These are phyloP conservation scores for Areca catechu DNA, from an alignment of 176 grass and related monocot genomes.

Conservation along the genomic window DNA sequence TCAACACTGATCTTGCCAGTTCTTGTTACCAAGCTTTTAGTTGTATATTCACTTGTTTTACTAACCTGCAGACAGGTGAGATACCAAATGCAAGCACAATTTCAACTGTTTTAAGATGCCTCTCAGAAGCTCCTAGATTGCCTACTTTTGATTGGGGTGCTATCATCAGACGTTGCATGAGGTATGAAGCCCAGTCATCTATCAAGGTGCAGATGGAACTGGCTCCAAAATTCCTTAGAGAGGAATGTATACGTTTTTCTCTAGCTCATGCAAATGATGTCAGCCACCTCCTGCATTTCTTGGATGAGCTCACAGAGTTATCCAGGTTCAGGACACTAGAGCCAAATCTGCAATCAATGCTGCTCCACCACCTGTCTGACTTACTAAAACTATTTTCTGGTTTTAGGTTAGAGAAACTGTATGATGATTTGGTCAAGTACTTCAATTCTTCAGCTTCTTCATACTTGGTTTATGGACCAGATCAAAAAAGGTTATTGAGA, in stretches of 20 bases:
- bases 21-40: background rate
- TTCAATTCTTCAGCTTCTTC: slow-evolving; percentile 40
- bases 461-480: slow-evolving; percentile 37
- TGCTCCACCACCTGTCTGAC: slow-evolving; percentile 53
- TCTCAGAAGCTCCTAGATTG: slow-evolving; percentile 62
- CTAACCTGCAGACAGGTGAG: slow-evolving; percentile 32
- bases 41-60: slow-evolving; percentile 23
- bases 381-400: slow-evolving; percentile 64
- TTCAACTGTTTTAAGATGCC: slow-evolving; percentile 69
- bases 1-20: too few relatives aligned
- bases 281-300: slow-evolving; percentile 56
- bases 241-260: slow-evolving; percentile 72
- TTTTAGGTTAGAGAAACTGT: slow-evolving; percentile 68
- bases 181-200: slow-evolving; percentile 41
- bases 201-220: slow-evolving; percentile 12
- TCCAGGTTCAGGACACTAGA: slow-evolving; percentile 75
- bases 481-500: slow-evolving; percentile 57
- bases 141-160: slow-evolving; percentile 73
- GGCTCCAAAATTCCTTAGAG: slow-evolving; percentile 34
- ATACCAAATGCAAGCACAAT: slow-evolving; percentile 41
- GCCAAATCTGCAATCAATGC: slow-evolving; percentile 42
- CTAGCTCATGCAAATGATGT: slow-evolving; percentile 58
- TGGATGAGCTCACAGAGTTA: slow-evolving; percentile 79
- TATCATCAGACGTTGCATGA: slow-evolving; percentile 64
- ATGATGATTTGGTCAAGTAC: slow-evolving; percentile 49